Conservation (phyloP, 371 early-diverging fungal genomes). For the Lichtheimia hyalospora region DNA sequence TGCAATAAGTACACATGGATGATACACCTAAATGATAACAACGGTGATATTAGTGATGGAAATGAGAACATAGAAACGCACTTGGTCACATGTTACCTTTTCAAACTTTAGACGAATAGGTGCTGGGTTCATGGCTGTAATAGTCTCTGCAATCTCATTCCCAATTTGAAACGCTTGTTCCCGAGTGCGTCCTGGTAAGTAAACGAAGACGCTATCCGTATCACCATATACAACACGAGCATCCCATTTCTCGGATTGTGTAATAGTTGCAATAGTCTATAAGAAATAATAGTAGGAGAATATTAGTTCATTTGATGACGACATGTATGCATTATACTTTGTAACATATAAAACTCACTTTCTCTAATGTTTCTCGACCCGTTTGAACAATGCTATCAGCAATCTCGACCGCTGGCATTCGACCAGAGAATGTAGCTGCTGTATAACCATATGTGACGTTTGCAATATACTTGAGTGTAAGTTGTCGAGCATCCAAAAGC, state of each 20-base stretch:
- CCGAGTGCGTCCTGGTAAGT: slow-evolving; percentile 66
- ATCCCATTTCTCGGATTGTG: slow-evolving; percentile 66
- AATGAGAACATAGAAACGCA: no score
- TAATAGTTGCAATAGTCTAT: slow-evolving; percentile 68
- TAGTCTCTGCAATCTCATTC: slow-evolving; percentile 69
- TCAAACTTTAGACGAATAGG: slow-evolving; percentile 91
- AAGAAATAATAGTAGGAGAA: not conserved
- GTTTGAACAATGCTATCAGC: slow-evolving; percentile 90
- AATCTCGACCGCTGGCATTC: slow-evolving; percentile 90
- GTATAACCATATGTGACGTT: slow-evolving; percentile 94
- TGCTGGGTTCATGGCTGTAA: slow-evolving; percentile 71
- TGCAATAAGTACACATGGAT: slow-evolving; percentile 80
- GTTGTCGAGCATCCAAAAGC: slow-evolving; percentile 76
- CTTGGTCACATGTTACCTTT: slow-evolving; percentile 47
- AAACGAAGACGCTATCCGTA: slow-evolving; percentile 89
- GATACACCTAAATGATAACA: slow-evolving; percentile 63
- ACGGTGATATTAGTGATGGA: no score
- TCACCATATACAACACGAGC: slow-evolving; percentile 90
- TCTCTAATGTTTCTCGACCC: slow-evolving; percentile 81
- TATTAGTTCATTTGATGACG: not conserved
- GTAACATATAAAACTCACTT: slow-evolving; percentile 20
- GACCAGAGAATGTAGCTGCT: slow-evolving; percentile 81
- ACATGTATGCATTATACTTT: not conserved
- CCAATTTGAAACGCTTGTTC: slow-evolving; percentile 80
- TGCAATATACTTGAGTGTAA: slow-evolving; percentile 85